Evolutionary conservation across 176 grass and related monocot genomes (phyloP).

Genomic region (Bonia amplexicaulis): DNA sequence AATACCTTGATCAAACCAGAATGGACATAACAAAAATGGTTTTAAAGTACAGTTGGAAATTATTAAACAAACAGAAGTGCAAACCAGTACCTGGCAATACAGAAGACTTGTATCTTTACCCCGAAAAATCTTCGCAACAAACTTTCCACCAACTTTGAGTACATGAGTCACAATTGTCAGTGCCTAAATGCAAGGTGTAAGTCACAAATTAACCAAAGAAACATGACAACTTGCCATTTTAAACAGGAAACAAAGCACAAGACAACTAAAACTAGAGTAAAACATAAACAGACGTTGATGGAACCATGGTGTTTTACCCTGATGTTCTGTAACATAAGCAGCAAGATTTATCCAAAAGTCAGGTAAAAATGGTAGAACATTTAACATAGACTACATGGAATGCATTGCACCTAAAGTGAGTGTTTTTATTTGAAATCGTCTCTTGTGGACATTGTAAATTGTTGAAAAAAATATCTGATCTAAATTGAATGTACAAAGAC

Average conservation of each 20-base stretch:
- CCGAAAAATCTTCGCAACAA: constrained; percentile 90
- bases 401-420: background rate
- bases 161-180: constrained; percentile 90
- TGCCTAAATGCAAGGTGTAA: constrained; percentile 47
- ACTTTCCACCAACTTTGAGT: constrained; percentile 89
- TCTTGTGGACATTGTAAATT: background rate
- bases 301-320: background rate
- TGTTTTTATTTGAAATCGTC: background rate
- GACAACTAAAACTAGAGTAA: background rate
- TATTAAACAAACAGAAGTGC: background rate
- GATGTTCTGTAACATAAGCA: background rate
- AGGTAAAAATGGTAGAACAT: background rate
- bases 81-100: constrained; percentile 68
- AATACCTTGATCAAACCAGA: background rate
- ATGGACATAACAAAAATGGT: background rate
- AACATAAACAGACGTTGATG: too few species aligned
- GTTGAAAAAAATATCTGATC: background rate
- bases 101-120: constrained; percentile 97
- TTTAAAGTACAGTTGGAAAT: background rate
- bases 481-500: background rate
- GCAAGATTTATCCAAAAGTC: background rate
- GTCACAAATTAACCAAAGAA: constrained; percentile 23
- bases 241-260: constrained; percentile 16
- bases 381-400: background rate
- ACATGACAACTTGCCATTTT: background rate